Percentiles rank a stretch among this genome's conserved stretches.
Evolutionary conservation across 2,329 filamentous ascomycete species (phyloP).

Genomic region (Colletotrichum sp.): DNA sequence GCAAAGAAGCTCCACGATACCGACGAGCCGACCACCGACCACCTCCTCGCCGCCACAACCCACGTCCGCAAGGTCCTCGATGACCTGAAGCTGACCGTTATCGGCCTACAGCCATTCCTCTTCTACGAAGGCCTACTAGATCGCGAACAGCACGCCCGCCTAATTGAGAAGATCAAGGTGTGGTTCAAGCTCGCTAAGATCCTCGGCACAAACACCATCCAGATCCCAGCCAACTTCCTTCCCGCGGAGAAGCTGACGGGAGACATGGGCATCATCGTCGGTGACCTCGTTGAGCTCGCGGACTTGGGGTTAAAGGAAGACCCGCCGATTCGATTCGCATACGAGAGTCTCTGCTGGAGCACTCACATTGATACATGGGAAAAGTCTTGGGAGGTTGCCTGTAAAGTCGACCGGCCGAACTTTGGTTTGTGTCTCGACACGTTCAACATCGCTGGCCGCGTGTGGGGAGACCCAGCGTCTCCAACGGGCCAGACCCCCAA

Average conservation of each 20-base stretch:
- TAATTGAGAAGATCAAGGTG: slow-evolving; percentile 66
- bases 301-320: slow-evolving; percentile 65
- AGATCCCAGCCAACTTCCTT: slow-evolving; percentile 75
- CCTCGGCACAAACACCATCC: slow-evolving; percentile 72
- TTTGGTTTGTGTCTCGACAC: slow-evolving; percentile 82
- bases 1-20: slow-evolving; percentile 49
- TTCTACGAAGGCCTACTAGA: slow-evolving; percentile 78
- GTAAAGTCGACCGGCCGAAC: slow-evolving; percentile 68
- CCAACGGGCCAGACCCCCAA: slow-evolving; percentile 53
- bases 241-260: slow-evolving; percentile 46
- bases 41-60: slow-evolving; percentile 62
- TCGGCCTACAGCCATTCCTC: slow-evolving; percentile 77
- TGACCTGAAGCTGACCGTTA: slow-evolving; percentile 57
- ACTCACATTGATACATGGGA: slow-evolving; percentile 76
- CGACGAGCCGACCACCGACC: slow-evolving; percentile 29
- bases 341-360: slow-evolving; percentile 76
- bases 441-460: slow-evolving; percentile 75
- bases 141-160: slow-evolving; percentile 57
- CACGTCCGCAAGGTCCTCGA: slow-evolving; percentile 62
- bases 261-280: slow-evolving; percentile 58
- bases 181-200: slow-evolving; percentile 72
- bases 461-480: slow-evolving; percentile 71
- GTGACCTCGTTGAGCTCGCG: slow-evolving; percentile 68
- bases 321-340: slow-evolving; percentile 69
- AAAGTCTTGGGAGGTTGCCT: slow-evolving; percentile 69